Base-by-base conservation (phyloP, 345 rosid genomes). In the Reutealis trisperma region DNA sequence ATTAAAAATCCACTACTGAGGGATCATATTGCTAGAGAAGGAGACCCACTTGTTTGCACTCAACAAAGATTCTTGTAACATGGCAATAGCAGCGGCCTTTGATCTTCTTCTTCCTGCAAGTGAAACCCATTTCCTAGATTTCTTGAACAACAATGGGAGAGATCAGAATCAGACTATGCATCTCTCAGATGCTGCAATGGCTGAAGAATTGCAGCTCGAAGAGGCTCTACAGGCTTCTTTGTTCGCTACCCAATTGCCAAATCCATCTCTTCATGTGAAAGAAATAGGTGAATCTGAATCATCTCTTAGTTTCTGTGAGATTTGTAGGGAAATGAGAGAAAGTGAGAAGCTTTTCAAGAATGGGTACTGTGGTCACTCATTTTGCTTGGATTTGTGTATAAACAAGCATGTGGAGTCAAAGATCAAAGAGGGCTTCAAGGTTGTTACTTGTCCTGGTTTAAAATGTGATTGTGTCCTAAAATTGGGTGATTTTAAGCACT, bases 171-270 rank as follows among this genome's bases (percentile, higher is more conserved):
- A 57, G 15, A 19, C 57, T 10, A 34, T 47, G 12, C 61, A 8
- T 10, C 49, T 34, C 5, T 14, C n/a, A 9, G 75, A 70, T 51
- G 51, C 80, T 47, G 37, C 22, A 32, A 47, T 45, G 22, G 75
- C 62, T 10, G 63, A 70, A 69, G 24, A 55, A 37, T 41, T 64
- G 15, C 80, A 71, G 75, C 41, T 77, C 63, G 47, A 63, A 27
- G 30, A 27, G 30, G 30, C 30, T 27, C 30, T 27, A 11, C 22
- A 77, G 9, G 30, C 44, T 10, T 71, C 72, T 54, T 2, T 72
- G 58, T 25, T 64, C 71, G 3, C 49, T 63, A 24, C 24, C 72
- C 57, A 71, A 34, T 8, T 63, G 21, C 71, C 78, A 7, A 14
- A 66, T 0, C 70, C 65, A 41, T 41, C 52, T 12, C 75, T 4